These are phyloP conservation scores for Apostasia shenzhenica DNA, from an alignment of 106 monocot genomes.

Conservation along the genomic window DNA sequence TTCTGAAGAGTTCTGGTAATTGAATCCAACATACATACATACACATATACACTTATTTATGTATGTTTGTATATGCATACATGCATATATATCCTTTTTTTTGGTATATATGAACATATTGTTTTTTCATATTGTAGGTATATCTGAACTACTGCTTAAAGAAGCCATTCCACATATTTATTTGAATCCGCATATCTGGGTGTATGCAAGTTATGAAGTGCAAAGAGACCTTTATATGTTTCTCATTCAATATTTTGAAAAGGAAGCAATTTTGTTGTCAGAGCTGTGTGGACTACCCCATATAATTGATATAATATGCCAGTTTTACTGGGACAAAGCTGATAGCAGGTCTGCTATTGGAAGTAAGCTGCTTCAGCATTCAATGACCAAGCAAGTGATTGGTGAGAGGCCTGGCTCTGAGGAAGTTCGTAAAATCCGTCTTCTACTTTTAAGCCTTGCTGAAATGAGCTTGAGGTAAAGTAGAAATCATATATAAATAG, in stretches of 20 bases:
- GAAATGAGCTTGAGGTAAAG: conserved; percentile 85
- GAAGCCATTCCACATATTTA: conserved; percentile 80
- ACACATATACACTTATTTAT: neutral
- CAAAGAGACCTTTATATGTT: conserved; percentile 94
- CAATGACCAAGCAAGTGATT: conserved; percentile 50
- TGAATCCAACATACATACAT: neutral
- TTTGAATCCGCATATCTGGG: conserved; percentile 91
- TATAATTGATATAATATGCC: conserved; percentile 71
- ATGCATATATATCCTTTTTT: neutral
- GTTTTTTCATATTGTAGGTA: conserved; percentile 33
- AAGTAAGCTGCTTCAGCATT: conserved; percentile 56
- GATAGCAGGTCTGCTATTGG: conserved; percentile 35
- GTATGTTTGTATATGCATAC: no score
- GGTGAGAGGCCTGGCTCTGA: conserved; percentile 56
- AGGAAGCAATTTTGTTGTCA: conserved; percentile 38
- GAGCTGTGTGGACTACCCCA: conserved; percentile 54
- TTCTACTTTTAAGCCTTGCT: conserved; percentile 86
- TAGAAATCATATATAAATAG: neutral
- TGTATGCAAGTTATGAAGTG: conserved; percentile 81
- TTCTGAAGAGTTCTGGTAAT: conserved; percentile 69
- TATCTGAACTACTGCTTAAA: conserved; percentile 66
- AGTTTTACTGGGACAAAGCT: conserved; percentile 87
- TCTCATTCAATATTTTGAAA: conserved; percentile 88
- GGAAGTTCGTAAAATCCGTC: conserved; percentile 86
- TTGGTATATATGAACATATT: neutral